phyloP scores from a whole-genome alignment of 2,329 filamentous ascomycete species.

The Myriosclerotinia curreyana region DNA sequence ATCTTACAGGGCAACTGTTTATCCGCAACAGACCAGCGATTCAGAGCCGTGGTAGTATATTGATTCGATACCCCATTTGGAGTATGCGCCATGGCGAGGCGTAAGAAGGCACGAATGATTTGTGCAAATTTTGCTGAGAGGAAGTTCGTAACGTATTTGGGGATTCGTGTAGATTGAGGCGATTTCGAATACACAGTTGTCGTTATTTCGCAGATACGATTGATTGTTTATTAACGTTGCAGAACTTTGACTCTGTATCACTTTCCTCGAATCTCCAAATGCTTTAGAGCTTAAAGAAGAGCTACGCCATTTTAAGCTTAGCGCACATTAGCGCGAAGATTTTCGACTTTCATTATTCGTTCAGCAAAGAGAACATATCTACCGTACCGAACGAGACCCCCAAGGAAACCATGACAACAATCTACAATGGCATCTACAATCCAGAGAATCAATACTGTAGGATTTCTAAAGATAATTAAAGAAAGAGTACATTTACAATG shows the following conservation, averaged over 20 bases:
- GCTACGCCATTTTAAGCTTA: conserved; percentile 5
- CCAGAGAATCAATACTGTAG: neutral
- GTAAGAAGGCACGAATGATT: conserved; percentile 23
- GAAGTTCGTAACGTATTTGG: no score
- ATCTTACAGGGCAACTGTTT: conserved; percentile 64
- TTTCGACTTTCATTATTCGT: neutral
- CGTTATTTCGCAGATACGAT: neutral
- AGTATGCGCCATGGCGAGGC: conserved; percentile 26
- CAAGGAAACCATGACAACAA: neutral
- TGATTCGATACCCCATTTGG: conserved; percentile 26
- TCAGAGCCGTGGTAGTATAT: conserved; percentile 68
- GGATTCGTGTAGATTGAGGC: no score
- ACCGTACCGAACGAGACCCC: neutral
- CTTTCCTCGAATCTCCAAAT: conserved; percentile 15
- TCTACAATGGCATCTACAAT: neutral
- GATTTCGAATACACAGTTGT: neutral
- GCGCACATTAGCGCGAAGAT: neutral
- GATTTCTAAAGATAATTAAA: neutral
- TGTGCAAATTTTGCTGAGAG: neutral
- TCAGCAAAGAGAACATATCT: neutral
- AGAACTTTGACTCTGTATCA: neutral
- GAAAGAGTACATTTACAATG: conserved; percentile 56
- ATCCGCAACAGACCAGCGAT: conserved; percentile 78
- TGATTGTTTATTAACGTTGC: neutral
- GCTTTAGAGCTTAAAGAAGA: neutral